Percentiles rank a stretch among this genome's conserved stretches.
These are phyloP conservation scores for Tritrichomonas foetus DNA, from an alignment of 208 protist species.

Conservation along the genomic window DNA sequence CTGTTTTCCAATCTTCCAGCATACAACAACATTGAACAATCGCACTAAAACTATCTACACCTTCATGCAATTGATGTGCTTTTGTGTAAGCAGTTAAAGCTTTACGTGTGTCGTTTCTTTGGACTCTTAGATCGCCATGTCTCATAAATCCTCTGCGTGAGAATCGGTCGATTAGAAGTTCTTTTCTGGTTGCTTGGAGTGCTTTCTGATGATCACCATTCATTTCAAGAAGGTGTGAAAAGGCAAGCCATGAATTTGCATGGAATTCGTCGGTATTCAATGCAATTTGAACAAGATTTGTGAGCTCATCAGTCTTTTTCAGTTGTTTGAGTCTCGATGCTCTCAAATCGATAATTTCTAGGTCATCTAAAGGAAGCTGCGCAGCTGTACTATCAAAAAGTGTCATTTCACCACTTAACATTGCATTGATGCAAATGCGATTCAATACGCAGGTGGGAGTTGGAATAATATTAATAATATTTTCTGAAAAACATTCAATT, in stretches of 20 bases:
- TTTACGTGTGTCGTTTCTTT: not conserved
- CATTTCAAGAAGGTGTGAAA: not conserved
- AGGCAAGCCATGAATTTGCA: not conserved
- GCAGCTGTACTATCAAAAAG: not conserved
- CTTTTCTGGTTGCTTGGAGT: not conserved
- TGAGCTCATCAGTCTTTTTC: not conserved
- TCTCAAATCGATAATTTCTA: not conserved
- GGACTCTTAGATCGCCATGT: not conserved
- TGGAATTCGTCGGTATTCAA: not conserved
- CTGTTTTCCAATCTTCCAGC: not conserved
- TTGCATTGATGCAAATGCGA: not conserved
- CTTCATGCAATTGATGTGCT: not conserved
- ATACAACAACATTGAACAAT: not conserved
- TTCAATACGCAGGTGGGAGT: too few relatives aligned
- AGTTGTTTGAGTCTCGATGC: not conserved
- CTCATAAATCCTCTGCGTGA: not conserved
- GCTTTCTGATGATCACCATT: not conserved
- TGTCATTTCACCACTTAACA: not conserved
- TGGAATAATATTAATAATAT: not conserved
- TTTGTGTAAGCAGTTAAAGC: not conserved
- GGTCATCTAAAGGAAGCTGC: not conserved
- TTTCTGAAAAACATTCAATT: not conserved
- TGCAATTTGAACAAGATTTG: not conserved
- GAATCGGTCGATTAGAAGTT: not conserved
- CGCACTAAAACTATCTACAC: not conserved